Conservation (phyloP, 1,284 basidiomycete genomes). For the Microbotryomycetes sp. region DNA sequence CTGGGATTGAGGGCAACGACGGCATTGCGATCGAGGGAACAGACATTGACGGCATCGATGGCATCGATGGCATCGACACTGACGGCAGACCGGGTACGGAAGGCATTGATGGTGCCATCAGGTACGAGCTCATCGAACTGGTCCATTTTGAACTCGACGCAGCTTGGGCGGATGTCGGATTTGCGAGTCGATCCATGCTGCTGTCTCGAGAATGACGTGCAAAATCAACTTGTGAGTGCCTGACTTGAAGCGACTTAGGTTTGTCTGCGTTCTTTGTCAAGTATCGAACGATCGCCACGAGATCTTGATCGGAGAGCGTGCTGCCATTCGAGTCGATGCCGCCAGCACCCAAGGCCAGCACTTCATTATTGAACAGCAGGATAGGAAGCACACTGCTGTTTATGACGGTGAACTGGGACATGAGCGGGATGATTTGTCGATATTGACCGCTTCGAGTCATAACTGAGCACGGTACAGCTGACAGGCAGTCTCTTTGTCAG, state of each 20-base stretch:
- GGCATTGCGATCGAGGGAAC: background rate
- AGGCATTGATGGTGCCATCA: background rate
- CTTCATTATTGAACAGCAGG: constrained; percentile 8
- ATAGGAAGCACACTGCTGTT: constrained; percentile 9
- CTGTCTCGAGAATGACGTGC: background rate
- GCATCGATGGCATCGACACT: background rate
- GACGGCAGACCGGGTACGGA: background rate
- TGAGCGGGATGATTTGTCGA: constrained; percentile 14
- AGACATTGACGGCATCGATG: background rate
- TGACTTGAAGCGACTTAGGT: too few species aligned
- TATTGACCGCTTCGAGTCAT: background rate
- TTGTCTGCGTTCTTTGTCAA: background rate
- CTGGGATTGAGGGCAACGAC: background rate
- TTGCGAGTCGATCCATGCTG: background rate
- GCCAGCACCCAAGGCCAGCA: constrained; percentile 6
- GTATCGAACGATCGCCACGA: background rate
- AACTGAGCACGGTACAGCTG: constrained; percentile 6
- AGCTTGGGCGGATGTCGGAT: background rate
- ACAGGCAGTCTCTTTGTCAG: background rate
- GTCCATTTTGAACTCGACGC: background rate
- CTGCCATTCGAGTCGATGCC: background rate
- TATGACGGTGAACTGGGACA: constrained; percentile 20
- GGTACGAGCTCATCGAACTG: too few species aligned
- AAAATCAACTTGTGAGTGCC: background rate
- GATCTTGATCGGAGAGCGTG: background rate